Evolutionary conservation across 257 asterid genomes (phyloP).

Genomic region (Capsicum rhomboideum): DNA sequence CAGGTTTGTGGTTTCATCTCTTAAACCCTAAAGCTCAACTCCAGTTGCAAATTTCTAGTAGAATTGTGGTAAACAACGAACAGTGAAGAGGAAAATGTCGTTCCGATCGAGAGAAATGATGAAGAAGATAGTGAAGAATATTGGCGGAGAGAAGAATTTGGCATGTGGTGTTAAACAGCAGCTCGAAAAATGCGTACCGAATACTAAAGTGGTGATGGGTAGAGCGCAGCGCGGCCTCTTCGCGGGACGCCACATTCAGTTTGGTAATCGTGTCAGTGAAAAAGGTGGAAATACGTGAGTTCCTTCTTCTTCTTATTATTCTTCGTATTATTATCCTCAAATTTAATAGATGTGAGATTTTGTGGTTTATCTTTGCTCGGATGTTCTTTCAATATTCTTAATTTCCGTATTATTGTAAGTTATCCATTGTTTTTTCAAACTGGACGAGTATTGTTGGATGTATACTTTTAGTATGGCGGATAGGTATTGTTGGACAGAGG

Average conservation of each 20-base stretch:
- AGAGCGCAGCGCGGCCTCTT: constrained; percentile 90
- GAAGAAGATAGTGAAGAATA: constrained; percentile 69
- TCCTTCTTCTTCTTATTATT: not conserved
- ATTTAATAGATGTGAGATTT: not conserved
- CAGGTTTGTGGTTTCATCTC: no score
- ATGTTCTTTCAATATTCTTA: not conserved
- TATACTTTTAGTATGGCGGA: no score
- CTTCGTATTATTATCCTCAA: not conserved
- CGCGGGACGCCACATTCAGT: constrained; percentile 92
- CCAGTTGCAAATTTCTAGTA: no score
- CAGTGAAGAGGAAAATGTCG: constrained; percentile 41
- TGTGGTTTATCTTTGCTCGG: not conserved
- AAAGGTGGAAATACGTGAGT: constrained; percentile 91
- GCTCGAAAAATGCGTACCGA: constrained; percentile 52
- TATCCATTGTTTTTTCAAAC: no score
- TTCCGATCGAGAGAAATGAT: constrained; percentile 74
- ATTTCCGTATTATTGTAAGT: no score
- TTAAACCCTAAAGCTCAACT: no score
- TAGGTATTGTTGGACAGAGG: no score
- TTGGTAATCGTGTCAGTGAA: constrained; percentile 84
- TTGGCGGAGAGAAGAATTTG: constrained; percentile 75
- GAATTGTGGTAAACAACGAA: not conserved
- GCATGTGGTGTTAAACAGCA: constrained; percentile 59
- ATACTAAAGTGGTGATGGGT: constrained; percentile 70
- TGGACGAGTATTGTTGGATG: no score